Base-by-base conservation (phyloP, 1,284 basidiomycete genomes). In the Marasmius oreades region DNA sequence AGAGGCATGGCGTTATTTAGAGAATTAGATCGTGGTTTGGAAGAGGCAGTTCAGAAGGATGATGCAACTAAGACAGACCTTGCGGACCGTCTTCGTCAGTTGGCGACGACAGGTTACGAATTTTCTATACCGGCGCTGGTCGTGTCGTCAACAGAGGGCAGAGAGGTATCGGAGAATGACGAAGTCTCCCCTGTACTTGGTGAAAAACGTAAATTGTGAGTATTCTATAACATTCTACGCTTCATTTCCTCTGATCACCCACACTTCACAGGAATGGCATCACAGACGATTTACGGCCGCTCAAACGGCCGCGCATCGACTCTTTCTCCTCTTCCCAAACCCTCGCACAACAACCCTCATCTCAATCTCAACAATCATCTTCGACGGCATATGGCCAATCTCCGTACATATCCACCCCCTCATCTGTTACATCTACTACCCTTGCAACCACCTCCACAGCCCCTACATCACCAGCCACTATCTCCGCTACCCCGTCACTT, bases 1-100 rank as follows among this genome's bases (percentile, higher is more conserved):
- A 79, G 86, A 59, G 82, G 85, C 24, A 96, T 96, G 92, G 67
- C 75, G 1, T 61, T 73, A 50, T 91, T 91, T 62, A 66, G 67
- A 31, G 72, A 79, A 42, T 71, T 91, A 8, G 86, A 90, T 60
- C 65, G 61, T 12, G 79, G 80, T 20, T 56, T 72, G 18, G 47
- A 60, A 45, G 52, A 51, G 53, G 6, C 33, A 37, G 33, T 59
- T 56, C 47, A 50, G 18, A 36, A 57, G 50, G 33, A 51, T 22
- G 28, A 50, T 8, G 28, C 60, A 36, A 55, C 56, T 48, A 54
- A 44, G 48, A 37, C 51, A 37, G 44, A 37, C 18, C 39, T 70
- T 2, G 62, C 73, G 51, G 72, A 77, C 20, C 69, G 68, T 22
- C 64, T 84, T 51, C 67, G 70, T 33, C 70, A 74, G 51, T 70